Evolutionary conservation across 495 filamentous ascomycete species (phyloP).

Genomic region (Podospora didyma): DNA sequence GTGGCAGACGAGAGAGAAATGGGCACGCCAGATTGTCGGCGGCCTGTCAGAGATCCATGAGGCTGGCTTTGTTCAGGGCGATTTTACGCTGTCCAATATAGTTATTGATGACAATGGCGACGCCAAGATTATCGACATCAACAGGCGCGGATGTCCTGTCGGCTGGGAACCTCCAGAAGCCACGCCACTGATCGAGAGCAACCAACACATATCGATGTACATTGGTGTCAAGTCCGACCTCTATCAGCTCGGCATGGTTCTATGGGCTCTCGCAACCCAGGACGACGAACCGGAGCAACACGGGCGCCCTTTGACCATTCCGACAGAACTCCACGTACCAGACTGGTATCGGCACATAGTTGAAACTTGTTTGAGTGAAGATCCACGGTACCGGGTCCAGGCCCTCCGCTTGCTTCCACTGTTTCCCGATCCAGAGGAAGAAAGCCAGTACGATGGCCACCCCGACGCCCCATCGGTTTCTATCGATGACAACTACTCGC

Average conservation of each 20-base stretch:
- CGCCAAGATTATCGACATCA: slow-evolving; percentile 98
- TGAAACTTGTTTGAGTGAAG: slow-evolving; percentile 39
- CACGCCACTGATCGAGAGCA: slow-evolving; percentile 78
- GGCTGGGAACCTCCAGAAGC: slow-evolving; percentile 98
- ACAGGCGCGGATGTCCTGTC: slow-evolving; percentile 89
- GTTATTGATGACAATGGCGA: slow-evolving; percentile 82
- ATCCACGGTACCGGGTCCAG: slow-evolving; percentile 40
- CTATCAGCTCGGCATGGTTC: slow-evolving; percentile 93
- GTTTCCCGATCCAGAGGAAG: slow-evolving; percentile 35
- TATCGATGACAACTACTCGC: slow-evolving; percentile 29
- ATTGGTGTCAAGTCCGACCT: slow-evolving; percentile 97
- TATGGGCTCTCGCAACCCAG: slow-evolving; percentile 86
- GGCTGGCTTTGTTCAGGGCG: slow-evolving; percentile 93
- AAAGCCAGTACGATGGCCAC: slow-evolving; percentile 17
- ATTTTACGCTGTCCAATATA: slow-evolving; percentile 96
- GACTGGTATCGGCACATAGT: slow-evolving; percentile 42
- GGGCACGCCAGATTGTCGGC: slow-evolving; percentile 89
- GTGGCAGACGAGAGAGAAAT: slow-evolving; percentile 77
- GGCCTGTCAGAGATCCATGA: slow-evolving; percentile 93
- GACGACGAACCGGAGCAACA: slow-evolving; percentile 86
- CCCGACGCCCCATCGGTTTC: slow-evolving; percentile 25
- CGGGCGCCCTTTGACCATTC: slow-evolving; percentile 60
- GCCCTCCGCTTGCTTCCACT: slow-evolving; percentile 36
- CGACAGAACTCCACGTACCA: slow-evolving; percentile 36
- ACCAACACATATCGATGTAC: slow-evolving; percentile 94